A percentile compares a stretch with the other conserved stretches of the same genome.
phyloP scores from a whole-genome alignment of 345 rosid species.

The Cardamine occulta region DNA sequence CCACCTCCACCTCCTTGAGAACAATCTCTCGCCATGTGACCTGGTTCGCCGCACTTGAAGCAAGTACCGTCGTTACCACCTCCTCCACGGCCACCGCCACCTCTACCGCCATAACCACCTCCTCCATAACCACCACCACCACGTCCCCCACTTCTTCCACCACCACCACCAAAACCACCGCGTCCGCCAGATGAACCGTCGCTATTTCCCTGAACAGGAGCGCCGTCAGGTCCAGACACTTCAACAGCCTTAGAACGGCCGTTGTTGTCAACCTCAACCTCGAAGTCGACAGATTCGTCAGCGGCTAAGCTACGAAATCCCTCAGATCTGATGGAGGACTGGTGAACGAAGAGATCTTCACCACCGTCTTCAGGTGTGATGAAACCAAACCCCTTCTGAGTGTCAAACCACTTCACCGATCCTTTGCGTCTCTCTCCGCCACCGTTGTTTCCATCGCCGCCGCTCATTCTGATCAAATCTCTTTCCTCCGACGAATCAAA shows the following conservation, averaged over 20 bases:
- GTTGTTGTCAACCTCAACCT: constrained; percentile 46
- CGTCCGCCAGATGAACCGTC: constrained; percentile 40
- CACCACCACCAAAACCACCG: constrained; percentile 41
- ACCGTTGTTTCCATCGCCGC: constrained; percentile 13
- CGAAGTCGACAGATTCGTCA: constrained; percentile 70
- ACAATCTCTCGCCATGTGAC: constrained; percentile 49
- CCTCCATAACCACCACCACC: constrained; percentile 53
- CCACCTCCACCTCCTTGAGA: constrained; percentile 52
- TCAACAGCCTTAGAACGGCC: constrained; percentile 80
- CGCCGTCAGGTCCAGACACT: constrained; percentile 67
- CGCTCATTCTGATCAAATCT: constrained; percentile 38
- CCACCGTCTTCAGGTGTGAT: constrained; percentile 86
- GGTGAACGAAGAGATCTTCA: constrained; percentile 89
- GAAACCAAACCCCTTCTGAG: constrained; percentile 87
- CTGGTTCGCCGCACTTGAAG: constrained; percentile 46
- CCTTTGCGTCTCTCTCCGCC: constrained; percentile 50
- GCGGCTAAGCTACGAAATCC: constrained; percentile 73
- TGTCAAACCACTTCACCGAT: constrained; percentile 73
- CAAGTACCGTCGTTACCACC: constrained; percentile 57
- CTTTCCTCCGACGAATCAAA: neutral
- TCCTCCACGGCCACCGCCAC: constrained; percentile 53
- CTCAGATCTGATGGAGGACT: constrained; percentile 75
- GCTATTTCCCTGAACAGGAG: constrained; percentile 33
- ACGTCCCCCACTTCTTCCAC: constrained; percentile 46
- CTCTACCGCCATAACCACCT: constrained; percentile 40